A percentile compares a stretch with the other conserved stretches of the same genome.
These are phyloP conservation scores for Botryosphaeria dothidea DNA, from an alignment of 2,329 filamentous ascomycete species.

Conservation along the genomic window DNA sequence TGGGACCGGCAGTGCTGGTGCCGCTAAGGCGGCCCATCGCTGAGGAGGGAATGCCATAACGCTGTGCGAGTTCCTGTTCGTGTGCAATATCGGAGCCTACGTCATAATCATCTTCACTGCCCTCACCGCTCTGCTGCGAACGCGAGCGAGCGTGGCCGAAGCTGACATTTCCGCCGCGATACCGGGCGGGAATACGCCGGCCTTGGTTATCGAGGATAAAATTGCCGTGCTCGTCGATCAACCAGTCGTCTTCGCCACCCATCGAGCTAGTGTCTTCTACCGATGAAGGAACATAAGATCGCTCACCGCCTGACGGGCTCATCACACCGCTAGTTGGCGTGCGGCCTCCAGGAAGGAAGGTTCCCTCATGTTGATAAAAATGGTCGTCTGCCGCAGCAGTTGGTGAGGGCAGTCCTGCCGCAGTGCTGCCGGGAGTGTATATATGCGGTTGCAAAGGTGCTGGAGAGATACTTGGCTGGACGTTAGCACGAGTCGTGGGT, in stretches of 20 bases:
- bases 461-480: background rate
- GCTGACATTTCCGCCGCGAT: constrained; percentile 13
- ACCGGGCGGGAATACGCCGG: constrained; percentile 32
- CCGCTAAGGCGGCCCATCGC: background rate
- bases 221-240: constrained; percentile 38
- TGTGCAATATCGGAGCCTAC: constrained; percentile 52
- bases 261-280: constrained; percentile 33
- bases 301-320: constrained; percentile 23
- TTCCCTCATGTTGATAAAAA: constrained; percentile 41
- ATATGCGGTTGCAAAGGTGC: constrained; percentile 19
- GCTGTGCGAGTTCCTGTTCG: constrained; percentile 49
- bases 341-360: constrained; percentile 32
- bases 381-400: constrained; percentile 26
- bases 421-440: constrained; percentile 13
- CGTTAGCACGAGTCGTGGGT: background rate
- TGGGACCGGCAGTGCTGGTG: constrained; percentile 5
- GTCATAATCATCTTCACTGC: constrained; percentile 53
- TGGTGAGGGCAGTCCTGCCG: constrained; percentile 24
- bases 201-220: constrained; percentile 38
- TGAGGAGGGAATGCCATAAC: constrained; percentile 42
- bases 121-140: constrained; percentile 14
- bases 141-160: constrained; percentile 5
- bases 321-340: constrained; percentile 11
- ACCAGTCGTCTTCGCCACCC: constrained; percentile 40
- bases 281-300: constrained; percentile 36